Percentiles rank a stretch among this genome's conserved stretches.
Evolutionary conservation across 371 early-diverging fungal genomes (phyloP).

Genomic region (Thermomucor indicae-seudaticae): DNA sequence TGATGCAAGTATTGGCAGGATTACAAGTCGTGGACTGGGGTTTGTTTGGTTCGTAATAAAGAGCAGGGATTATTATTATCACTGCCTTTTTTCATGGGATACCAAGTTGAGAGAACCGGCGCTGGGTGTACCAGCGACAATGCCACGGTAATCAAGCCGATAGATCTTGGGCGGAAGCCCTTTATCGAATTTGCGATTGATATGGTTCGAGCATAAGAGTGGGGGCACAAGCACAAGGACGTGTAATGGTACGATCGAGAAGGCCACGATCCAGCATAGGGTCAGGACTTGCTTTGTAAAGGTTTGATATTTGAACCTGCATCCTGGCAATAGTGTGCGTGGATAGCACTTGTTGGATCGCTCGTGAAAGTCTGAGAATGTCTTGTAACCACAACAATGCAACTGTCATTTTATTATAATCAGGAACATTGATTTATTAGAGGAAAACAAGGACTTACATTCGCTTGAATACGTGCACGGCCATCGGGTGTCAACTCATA

Average conservation of each 20-base stretch:
- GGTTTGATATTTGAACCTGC: conserved; percentile 44
- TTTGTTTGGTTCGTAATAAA: conserved; percentile 39
- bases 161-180: conserved; percentile 47
- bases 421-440: not conserved
- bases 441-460: conserved; percentile 20
- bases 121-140: conserved; percentile 24
- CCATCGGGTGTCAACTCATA: conserved; percentile 30
- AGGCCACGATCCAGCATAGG: conserved; percentile 44
- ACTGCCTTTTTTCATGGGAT: not conserved
- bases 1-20: conserved; percentile 32
- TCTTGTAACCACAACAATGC: conserved; percentile 58
- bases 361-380: conserved; percentile 49
- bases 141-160: conserved; percentile 42
- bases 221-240: conserved; percentile 46
- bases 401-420: conserved; percentile 22
- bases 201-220: conserved; percentile 54
- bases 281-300: conserved; percentile 40
- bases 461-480: conserved; percentile 39
- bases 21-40: conserved; percentile 57
- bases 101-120: conserved; percentile 1
- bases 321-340: conserved; percentile 49
- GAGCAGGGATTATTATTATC: not conserved
- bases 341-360: conserved; percentile 57
- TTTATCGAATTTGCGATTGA: conserved; percentile 50
- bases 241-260: conserved; percentile 43